A percentile compares a stretch with the other conserved stretches of the same genome.
These are phyloP conservation scores for Leccinum solheimii DNA, from an alignment of 1,284 basidiomycete genomes.

Conservation along the genomic window DNA sequence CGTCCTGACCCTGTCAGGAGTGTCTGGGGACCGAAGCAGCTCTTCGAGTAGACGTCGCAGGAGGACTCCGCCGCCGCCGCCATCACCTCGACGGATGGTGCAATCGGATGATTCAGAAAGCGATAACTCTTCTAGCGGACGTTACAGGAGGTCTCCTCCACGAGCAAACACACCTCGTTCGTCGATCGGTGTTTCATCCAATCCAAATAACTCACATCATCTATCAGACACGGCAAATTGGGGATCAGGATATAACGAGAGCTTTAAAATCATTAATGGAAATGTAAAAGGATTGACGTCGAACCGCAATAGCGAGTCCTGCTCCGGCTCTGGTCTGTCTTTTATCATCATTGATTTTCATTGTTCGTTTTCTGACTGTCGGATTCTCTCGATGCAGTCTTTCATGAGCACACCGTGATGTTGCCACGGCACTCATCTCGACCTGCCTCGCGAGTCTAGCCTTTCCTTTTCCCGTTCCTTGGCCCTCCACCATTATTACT, in stretches of 20 bases:
- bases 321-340: slow-evolving; percentile 19
- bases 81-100: not conserved
- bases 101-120: not conserved
- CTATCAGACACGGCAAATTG: not conserved
- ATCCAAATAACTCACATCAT: not conserved
- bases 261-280: not conserved
- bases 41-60: not conserved
- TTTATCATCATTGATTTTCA: too few species aligned
- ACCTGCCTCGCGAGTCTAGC: not conserved
- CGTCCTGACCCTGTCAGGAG: slow-evolving; percentile 5
- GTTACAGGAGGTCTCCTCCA: slow-evolving; percentile 10
- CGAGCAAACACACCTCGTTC: not conserved
- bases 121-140: not conserved
- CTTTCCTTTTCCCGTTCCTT: not conserved
- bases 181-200: not conserved
- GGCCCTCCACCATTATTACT: not conserved
- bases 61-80: not conserved
- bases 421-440: not conserved
- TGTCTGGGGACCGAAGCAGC: not conserved
- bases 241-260: not conserved
- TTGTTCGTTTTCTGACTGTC: not conserved
- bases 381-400: slow-evolving; percentile 1
- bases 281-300: slow-evolving; percentile 11
- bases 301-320: slow-evolving; percentile 10
- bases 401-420: slow-evolving; percentile 4